Conservation (phyloP, 441 rosid species). For the Gossypium davidsonii region DNA sequence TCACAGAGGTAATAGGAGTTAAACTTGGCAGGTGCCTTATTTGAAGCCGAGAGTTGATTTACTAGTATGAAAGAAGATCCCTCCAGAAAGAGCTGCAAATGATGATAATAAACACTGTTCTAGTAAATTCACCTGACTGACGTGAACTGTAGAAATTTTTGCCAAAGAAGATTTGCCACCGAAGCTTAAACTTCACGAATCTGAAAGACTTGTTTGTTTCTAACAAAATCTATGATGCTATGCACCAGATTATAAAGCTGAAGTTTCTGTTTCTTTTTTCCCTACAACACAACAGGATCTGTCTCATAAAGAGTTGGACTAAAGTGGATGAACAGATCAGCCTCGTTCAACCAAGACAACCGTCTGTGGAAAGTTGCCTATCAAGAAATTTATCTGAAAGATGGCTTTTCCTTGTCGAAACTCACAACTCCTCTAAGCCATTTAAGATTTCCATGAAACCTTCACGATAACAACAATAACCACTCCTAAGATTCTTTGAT, state of each 20-base stretch:
- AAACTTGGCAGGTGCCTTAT: not conserved
- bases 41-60: conserved; percentile 24
- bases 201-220: conserved; percentile 13
- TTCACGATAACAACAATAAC: conserved; percentile 27
- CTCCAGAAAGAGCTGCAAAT: conserved; percentile 21
- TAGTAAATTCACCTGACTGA: conserved; percentile 20
- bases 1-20: conserved; percentile 9
- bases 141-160: conserved; percentile 21
- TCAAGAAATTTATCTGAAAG: conserved; percentile 13
- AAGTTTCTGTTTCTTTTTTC: conserved; percentile 8
- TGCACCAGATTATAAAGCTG: conserved; percentile 24
- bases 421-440: conserved; percentile 22
- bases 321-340: conserved; percentile 18
- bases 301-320: conserved; percentile 11
- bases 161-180: conserved; percentile 67
- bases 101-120: conserved; percentile 14
- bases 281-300: conserved; percentile 17
- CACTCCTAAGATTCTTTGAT: not conserved
- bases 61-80: conserved; percentile 41
- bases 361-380: conserved; percentile 5
- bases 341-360: conserved; percentile 2
- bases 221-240: conserved; percentile 24
- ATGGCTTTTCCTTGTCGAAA: conserved; percentile 10
- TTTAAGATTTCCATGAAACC: conserved; percentile 33
- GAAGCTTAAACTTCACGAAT: conserved; percentile 17